phyloP scores from a whole-genome alignment of 2,329 filamentous ascomycete species.

The Penicillium sp. region DNA sequence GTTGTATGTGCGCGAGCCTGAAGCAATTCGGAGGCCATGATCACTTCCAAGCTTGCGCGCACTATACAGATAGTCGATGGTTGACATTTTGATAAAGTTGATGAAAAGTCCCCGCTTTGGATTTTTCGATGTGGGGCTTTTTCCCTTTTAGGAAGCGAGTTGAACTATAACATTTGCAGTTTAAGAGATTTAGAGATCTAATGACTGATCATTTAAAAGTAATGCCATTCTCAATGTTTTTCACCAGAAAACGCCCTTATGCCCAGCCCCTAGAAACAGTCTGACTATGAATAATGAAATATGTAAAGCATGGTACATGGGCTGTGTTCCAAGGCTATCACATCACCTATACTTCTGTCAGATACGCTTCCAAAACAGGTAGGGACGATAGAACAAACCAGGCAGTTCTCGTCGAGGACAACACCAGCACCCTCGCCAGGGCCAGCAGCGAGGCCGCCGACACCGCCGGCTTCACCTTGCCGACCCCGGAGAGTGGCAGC shows the following conservation, averaged over 20 bases:
- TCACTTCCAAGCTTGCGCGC: background rate
- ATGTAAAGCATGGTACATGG: background rate
- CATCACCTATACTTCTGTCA: slow-evolving; percentile 27
- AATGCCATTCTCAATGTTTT: slow-evolving; percentile 5
- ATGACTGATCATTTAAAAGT: background rate
- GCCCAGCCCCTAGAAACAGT: background rate
- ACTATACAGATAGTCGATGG: no score
- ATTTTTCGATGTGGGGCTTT: slow-evolving; percentile 15
- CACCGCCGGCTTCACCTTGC: slow-evolving; percentile 21
- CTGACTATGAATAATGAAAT: slow-evolving; percentile 4
- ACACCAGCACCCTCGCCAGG: slow-evolving; percentile 31
- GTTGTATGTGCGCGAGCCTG: slow-evolving; percentile 54
- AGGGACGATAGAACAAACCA: slow-evolving; percentile 27
- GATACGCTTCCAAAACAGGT: background rate
- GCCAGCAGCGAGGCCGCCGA: slow-evolving; percentile 23
- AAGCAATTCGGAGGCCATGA: slow-evolving; percentile 24
- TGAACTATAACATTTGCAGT: background rate
- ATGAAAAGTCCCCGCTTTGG: background rate
- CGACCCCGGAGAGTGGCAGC: slow-evolving; percentile 41
- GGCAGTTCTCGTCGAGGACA: slow-evolving; percentile 44
- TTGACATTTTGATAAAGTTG: background rate
- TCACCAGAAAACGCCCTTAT: background rate
- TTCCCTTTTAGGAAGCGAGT: background rate
- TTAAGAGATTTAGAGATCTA: no score
- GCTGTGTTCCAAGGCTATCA: slow-evolving; percentile 12